Base-by-base conservation (phyloP, 768 basidiomycete species). In the Cubamyces sp. region DNA sequence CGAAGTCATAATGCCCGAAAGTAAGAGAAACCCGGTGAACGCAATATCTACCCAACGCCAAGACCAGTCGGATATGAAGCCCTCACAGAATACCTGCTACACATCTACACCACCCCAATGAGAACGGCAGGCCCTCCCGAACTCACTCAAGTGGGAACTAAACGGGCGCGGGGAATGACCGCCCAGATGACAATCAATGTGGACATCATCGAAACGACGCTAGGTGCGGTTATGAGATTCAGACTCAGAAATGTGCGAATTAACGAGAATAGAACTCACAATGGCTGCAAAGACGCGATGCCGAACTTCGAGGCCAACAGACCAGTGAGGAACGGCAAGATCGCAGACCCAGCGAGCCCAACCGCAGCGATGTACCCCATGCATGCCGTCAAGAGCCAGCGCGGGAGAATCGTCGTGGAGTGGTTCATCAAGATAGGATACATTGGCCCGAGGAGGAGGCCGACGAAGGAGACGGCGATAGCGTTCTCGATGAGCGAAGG, bases 301-400 rank as follows among this genome's bases (percentile, higher is more conserved):
- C 82, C 90, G 42, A 84, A 82, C 64, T 78, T 85, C 21, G 79
- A 79, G 6, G 90, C 82, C 19, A 92, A 79, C 1, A 85, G 80
- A 21, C 90, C 90, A 0, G 87, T 88, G 60, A 91, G 78, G 66
- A 92, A 91, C 0, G 91, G 90, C 5, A 92, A 68, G 14, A 88
- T 63, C 0, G 91, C 90, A 30, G 85, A 85, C 16, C 91, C 91
- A 1, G 88, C 84, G 68, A 87, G 86, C 0, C 91, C 90, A 43
- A 74, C 55, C 15, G 74, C 74, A 5, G 70, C 70, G 34, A 79
- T 77, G 73, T 73, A 76, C 1, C 76, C 80, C 41, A 82, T 78
- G 19, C 76, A 71, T 48, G 84, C 84, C 0, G 80, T 81, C 28
- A 92, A 78, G 8, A 94, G 77, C 81, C 87, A 87, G 6, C 79